Conservation (phyloP, 768 basidiomycete species). For the Leccinum obscurum region DNA sequence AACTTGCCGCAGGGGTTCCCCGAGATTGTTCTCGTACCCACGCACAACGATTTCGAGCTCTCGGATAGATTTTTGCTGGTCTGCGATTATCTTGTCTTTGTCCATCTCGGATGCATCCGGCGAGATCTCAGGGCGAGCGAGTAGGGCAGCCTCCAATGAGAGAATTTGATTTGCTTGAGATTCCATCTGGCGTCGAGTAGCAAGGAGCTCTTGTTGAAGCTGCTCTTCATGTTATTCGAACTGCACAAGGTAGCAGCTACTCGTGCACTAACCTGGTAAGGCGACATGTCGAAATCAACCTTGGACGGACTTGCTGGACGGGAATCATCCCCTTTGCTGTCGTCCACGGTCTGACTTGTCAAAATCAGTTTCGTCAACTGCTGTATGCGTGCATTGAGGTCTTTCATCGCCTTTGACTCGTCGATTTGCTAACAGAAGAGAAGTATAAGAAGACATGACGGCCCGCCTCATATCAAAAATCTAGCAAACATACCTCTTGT, state of each 20-base stretch:
- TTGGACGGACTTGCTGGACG: slow-evolving; percentile 83
- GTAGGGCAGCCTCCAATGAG: slow-evolving; percentile 76
- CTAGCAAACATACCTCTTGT: slow-evolving; percentile 37
- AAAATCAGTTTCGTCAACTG: slow-evolving; percentile 83
- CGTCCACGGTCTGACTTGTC: slow-evolving; percentile 82
- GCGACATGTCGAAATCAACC: slow-evolving; percentile 87
- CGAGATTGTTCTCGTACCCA: slow-evolving; percentile 73
- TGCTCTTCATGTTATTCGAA: slow-evolving; percentile 26
- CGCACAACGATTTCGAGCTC: slow-evolving; percentile 74
- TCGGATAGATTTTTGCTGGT: slow-evolving; percentile 72
- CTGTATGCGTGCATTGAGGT: slow-evolving; percentile 75
- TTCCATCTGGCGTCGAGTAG: slow-evolving; percentile 74
- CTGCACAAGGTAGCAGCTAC: background rate
- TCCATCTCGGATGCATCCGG: slow-evolving; percentile 65
- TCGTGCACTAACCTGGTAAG: slow-evolving; percentile 61
- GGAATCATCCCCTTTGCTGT: slow-evolving; percentile 65
- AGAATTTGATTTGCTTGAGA: slow-evolving; percentile 82
- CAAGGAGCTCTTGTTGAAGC: slow-evolving; percentile 87
- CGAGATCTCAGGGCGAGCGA: slow-evolving; percentile 66
- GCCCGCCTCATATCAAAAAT: background rate
- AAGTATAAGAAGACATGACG: background rate
- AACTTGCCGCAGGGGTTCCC: slow-evolving; percentile 63
- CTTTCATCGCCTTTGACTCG: slow-evolving; percentile 82
- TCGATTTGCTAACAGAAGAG: slow-evolving; percentile 63
- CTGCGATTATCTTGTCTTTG: slow-evolving; percentile 72